Base-by-base conservation (phyloP, 225 moss, liverwort and hornwort species). In the Takakia lepidozioides region DNA sequence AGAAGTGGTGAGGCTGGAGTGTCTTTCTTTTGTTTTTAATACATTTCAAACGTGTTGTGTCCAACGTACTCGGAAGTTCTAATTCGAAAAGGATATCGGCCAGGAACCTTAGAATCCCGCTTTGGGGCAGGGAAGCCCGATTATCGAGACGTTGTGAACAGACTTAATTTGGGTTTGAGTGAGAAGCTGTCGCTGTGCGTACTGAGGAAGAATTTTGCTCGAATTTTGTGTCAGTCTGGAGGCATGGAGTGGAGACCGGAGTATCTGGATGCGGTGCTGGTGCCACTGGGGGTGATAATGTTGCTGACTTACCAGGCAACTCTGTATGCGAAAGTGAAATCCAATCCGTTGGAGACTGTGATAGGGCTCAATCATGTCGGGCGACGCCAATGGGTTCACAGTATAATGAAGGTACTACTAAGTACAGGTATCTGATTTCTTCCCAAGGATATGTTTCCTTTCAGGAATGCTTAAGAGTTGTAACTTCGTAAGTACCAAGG, bases 331-430 rank as follows among this genome's bases (percentile, higher is more conserved):
- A 81, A 70, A 45, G 82, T 80, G 51, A 81, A 60, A 19, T 44
- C 43, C 42, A 51, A 74, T 22, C 86, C 89, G 3, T 52, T 82
- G 70, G 68, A 46, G 18, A 95, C 93, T 24, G 76, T 30, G 4
- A 50, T 95, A 17, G 93, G 93, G 30, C 66, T 95, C 39, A 95
- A 95, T 29, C 72, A 84, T 42, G 64, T 67, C 25, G 93, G 62
- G 0, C 72, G 89, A 48, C 69, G 89, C 43, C 70, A 61, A 3
- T 95, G 93, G 93, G 89, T 95, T 27, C 70, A 72, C 46, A 61
- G 72, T 4, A 80, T 95, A 13, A 86, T 95, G 86, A 64, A 82
- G 83, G 93, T 89, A 74, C 9, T 26, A 37, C 32, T 13, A 25
- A n/a, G 29, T 5, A 23, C 38, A 27, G 26, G 28, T 17, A 2